phyloP scores from a whole-genome alignment of 345 rosid species.

The Eucalyptus fibrosa region DNA sequence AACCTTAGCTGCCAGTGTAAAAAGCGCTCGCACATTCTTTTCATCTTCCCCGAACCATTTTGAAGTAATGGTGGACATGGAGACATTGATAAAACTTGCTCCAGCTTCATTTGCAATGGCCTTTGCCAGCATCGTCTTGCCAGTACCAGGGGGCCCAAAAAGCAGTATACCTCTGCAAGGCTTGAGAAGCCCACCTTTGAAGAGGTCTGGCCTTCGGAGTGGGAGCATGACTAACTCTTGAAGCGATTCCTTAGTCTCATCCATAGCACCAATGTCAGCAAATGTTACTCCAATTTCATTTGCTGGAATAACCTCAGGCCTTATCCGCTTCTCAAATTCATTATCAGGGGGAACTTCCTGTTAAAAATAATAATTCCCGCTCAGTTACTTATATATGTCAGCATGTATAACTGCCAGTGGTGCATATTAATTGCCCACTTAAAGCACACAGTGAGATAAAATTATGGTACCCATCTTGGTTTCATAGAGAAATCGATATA shows the following conservation, averaged over 20 bases:
- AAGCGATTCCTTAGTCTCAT: conserved; percentile 86
- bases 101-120: conserved; percentile 99
- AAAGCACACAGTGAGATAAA: neutral
- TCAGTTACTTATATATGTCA: neutral
- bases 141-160: conserved; percentile 99
- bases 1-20: conserved; percentile 89
- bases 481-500: neutral
- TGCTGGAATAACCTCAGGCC: conserved; percentile 97
- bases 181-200: conserved; percentile 91
- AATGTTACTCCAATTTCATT: conserved; percentile 93
- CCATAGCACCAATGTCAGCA: conserved; percentile 84
- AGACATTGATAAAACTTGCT: conserved; percentile 97
- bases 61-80: conserved; percentile 96
- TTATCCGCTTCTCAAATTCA: conserved; percentile 91
- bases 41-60: conserved; percentile 99
- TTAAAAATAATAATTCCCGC: neutral
- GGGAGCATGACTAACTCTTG: conserved; percentile 99
- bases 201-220: conserved; percentile 88
- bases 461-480: neutral
- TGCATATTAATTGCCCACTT: neutral
- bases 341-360: conserved; percentile 93
- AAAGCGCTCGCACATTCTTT: conserved; percentile 86
- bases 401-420: neutral
- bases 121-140: conserved; percentile 98
- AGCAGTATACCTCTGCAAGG: conserved; percentile 96